These are phyloP conservation scores for Colletotrichum orbiculare DNA, from an alignment of 2,329 filamentous ascomycete species.

Conservation along the genomic window DNA sequence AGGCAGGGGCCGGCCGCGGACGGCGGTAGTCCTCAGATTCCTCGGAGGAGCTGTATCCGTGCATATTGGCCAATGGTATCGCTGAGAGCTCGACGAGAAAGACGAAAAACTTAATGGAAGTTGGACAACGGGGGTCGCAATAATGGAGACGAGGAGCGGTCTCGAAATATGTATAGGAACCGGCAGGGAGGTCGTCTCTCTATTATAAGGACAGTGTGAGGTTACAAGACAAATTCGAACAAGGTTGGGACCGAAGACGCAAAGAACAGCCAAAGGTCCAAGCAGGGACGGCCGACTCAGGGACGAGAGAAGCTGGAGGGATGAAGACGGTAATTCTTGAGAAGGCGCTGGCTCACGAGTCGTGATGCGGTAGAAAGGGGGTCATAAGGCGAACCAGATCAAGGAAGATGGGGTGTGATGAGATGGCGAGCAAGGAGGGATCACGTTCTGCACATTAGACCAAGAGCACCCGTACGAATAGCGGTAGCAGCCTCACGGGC, in stretches of 20 bases:
- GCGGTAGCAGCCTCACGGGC: slow-evolving; percentile 24
- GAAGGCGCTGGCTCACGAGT: slow-evolving; percentile 12
- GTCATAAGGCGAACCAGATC: slow-evolving; percentile 24
- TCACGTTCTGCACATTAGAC: not conserved
- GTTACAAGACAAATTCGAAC: slow-evolving; percentile 13
- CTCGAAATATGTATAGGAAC: slow-evolving; percentile 9
- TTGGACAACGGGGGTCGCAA: not conserved
- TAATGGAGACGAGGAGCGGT: not conserved
- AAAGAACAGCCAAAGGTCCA: not conserved
- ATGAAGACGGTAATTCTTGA: slow-evolving; percentile 10
- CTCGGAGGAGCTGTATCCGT: slow-evolving; percentile 62
- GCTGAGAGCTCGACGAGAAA: not conserved
- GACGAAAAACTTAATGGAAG: no score
- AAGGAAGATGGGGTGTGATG: not conserved
- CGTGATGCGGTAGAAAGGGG: slow-evolving; percentile 7
- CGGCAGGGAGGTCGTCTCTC: not conserved
- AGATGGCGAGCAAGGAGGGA: slow-evolving; percentile 1
- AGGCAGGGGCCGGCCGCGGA: slow-evolving; percentile 48
- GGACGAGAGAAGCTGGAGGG: slow-evolving; percentile 5
- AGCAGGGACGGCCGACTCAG: slow-evolving; percentile 29
- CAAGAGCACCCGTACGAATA: not conserved
- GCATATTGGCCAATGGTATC: slow-evolving; percentile 43
- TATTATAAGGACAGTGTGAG: no score
- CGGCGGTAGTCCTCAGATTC: slow-evolving; percentile 60
- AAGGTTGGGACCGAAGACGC: slow-evolving; percentile 3